phyloP scores from a whole-genome alignment of 2,329 filamentous ascomycete genomes.

The Neophaeococcomyces mojaviensis region DNA sequence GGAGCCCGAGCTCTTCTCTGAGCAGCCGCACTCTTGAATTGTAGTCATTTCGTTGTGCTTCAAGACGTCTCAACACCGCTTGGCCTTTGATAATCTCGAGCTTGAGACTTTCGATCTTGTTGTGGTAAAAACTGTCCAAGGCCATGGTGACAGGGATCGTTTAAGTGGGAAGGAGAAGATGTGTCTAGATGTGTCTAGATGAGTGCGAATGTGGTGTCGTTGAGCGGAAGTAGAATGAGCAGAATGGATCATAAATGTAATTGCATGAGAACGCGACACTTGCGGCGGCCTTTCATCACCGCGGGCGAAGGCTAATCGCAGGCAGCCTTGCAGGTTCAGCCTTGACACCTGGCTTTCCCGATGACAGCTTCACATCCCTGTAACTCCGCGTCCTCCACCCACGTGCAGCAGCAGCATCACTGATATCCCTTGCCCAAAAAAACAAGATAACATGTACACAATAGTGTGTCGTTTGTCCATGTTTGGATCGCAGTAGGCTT shows the following conservation, averaged over 20 bases:
- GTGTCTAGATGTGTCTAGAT: no score
- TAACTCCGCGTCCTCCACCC: no score
- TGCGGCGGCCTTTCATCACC: neutral
- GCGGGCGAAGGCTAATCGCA: no score
- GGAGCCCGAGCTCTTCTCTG: constrained; percentile 85
- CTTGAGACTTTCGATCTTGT: constrained; percentile 99
- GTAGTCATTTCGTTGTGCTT: constrained; percentile 98
- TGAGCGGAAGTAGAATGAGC: constrained; percentile 13
- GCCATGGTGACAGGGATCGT: constrained; percentile 67
- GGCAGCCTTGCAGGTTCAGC: no score
- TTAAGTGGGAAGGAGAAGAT: no score
- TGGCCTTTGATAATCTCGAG: constrained; percentile 99
- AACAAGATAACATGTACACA: no score
- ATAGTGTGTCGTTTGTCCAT: no score
- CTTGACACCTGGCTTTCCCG: no score
- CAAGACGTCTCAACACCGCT: constrained; percentile 84
- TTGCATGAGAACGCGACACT: constrained; percentile 6
- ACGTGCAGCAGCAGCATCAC: no score
- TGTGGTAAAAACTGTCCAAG: constrained; percentile 98
- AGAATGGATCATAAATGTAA: neutral
- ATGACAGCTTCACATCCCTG: no score
- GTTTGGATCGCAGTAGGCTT: no score
- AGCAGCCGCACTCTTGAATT: constrained; percentile 94
- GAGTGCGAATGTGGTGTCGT: constrained; percentile 22
- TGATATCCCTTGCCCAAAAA: no score